These are phyloP conservation scores for Platanthera guangdongensis DNA, from an alignment of 106 monocot species.

Conservation along the genomic window DNA sequence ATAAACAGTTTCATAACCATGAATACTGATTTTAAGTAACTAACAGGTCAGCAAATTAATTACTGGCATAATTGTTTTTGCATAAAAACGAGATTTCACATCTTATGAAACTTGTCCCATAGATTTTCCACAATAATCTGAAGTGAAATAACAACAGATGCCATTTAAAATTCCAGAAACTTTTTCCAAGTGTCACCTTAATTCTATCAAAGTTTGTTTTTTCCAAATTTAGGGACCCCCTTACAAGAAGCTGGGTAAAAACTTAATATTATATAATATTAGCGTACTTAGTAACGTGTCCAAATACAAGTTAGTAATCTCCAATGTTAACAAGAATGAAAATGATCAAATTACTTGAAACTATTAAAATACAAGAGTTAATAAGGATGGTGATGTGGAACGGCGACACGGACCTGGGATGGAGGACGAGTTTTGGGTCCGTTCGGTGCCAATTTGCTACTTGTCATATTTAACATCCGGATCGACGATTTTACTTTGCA, in stretches of 20 bases:
- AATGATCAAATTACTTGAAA: background rate
- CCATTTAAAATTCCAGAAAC: background rate
- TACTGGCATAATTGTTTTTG: background rate
- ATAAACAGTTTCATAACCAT: background rate
- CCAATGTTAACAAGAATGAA: background rate
- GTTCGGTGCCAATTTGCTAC: no score
- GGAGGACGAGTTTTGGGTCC: no score
- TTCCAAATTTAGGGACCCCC: background rate
- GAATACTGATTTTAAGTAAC: background rate
- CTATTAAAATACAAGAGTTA: background rate
- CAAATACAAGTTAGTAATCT: background rate
- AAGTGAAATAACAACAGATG: background rate
- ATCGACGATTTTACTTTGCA: no score
- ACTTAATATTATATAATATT: background rate
- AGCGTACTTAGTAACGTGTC: background rate
- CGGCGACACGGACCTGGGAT: no score
- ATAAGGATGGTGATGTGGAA: background rate
- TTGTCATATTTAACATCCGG: no score
- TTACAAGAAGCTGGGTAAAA: background rate
- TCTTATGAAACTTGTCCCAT: background rate
- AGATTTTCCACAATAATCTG: background rate
- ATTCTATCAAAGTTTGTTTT: background rate
- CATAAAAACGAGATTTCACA: background rate
- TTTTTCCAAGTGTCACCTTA: background rate
- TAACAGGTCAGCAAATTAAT: background rate